Evolutionary conservation across 805 yeast genomes (phyloP), one percentile per base, ranked within the genome.

Genomic region (Suhomyces sp.): DNA sequence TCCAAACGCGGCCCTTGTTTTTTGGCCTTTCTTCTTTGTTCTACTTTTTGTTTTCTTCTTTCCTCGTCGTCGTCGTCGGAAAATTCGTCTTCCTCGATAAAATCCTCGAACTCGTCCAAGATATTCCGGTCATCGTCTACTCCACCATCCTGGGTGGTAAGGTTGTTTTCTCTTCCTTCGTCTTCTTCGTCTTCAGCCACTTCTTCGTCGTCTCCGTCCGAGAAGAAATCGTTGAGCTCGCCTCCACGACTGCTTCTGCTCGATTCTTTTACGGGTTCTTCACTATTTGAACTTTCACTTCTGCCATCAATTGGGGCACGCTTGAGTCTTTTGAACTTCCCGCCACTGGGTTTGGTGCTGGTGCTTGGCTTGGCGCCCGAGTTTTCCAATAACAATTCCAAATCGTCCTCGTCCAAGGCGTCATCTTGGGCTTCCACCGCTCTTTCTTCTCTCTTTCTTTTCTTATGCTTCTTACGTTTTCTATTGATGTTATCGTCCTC

Each of bases 11-110:
- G 77, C 3, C 74, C 75, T 52, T 64, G 59, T 53, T 63, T 63
- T 50, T 64, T 64, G 15, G 66, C 63, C 47, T 66, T 63, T 57
- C 69, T 70, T 22, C 73, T 63, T 49, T 71, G 70, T 48, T 62
- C 64, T 40, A 60, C 60, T 4, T 63, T 66, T 51, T 63, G 63
- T 43, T 64, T 68, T 44, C 67, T 66, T 19, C 81, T 72, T 17
- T 66, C 72, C 52, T 61, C 66, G 56, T 86, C 91, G 63, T 86
- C 91, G 63, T 91, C 96, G 60, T 90, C 97, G 7, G 96, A 89
- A 63, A 87, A 87, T 67, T 92, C 97, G 69, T 94, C 99, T 55
- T 93, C 97, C 70, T 93, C 99, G 60, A 94, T 94, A 72, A 94
- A 94, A 65, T 92, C 99, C 66, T 91, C 99, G 61, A 93, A 84